These are phyloP conservation scores for Ilyonectria destructans DNA, from an alignment of 2,329 filamentous ascomycete genomes.

Conservation along the genomic window DNA sequence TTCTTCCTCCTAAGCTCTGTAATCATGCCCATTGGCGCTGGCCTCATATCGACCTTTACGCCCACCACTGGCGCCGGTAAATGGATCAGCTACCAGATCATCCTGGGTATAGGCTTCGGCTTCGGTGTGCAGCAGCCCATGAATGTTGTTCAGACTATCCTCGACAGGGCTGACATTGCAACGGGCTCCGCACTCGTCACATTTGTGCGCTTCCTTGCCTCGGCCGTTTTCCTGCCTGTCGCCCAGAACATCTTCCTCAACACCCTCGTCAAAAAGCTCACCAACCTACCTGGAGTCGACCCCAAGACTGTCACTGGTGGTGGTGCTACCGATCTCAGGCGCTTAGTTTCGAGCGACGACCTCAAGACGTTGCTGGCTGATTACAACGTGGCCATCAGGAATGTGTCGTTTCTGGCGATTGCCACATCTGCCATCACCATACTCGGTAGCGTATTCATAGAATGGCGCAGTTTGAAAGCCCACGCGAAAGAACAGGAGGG, in stretches of 20 bases:
- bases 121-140: conserved; percentile 62
- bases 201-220: conserved; percentile 56
- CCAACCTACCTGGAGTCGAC: conserved; percentile 54
- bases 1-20: conserved; percentile 58
- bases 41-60: conserved; percentile 60
- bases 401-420: conserved; percentile 29
- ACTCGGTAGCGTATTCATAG: conserved; percentile 46
- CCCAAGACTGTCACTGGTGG: conserved; percentile 56
- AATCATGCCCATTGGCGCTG: conserved; percentile 56
- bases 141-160: conserved; percentile 60
- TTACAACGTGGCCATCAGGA: conserved; percentile 5
- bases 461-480: conserved; percentile 28
- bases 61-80: conserved; percentile 51
- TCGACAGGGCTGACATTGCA: conserved; percentile 45
- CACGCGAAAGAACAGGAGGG: not conserved
- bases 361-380: not conserved
- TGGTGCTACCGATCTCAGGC: conserved; percentile 73
- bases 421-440: conserved; percentile 56
- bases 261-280: conserved; percentile 59
- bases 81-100: conserved; percentile 63
- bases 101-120: conserved; percentile 56
- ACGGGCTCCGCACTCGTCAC: conserved; percentile 56
- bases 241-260: conserved; percentile 68
- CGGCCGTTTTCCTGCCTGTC: conserved; percentile 64
- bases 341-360: not conserved